Evolutionary conservation across 2,329 filamentous ascomycete species (phyloP), one percentile per base, ranked within the genome.

Genomic region (Aspergillus udagawae): DNA sequence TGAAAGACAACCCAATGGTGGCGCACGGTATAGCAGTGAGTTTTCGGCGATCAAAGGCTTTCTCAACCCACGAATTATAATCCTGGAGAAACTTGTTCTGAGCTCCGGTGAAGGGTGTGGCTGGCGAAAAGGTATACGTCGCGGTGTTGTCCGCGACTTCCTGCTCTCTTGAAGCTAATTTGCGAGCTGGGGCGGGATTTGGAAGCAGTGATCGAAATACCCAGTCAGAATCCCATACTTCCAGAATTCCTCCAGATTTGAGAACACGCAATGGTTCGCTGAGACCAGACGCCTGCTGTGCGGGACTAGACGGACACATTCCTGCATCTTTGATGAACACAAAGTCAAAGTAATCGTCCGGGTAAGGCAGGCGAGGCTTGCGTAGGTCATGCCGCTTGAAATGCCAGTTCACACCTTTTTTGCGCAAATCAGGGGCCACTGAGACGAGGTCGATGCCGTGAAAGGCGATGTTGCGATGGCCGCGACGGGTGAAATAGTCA

Each of bases 181-280:
- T 77, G 63, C 81, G 75, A 54, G 83, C 78, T 14, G 82, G 82
- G 2, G 87, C 86, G 1, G 89, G 85, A 70, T 94, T 90, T 2
- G 91, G 90, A 52, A 91, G 81, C 28, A 97, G 80, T 72, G 92
- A 92, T 64, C 92, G 88, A 62, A 96, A 85, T 12, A 88, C 83
- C 69, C 92, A 86, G 74, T 97, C 92, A 4, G 88, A 88, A 63
- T 96, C 92, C 92, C 92, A 97, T 17, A 95, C 81, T 70, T 97
- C 93, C 27, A 97, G 69, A 1, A 86, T 85, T 4, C 93, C 93
- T 17, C 90, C 91, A 0, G 89, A 87, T 63, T 83, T 86, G 38
- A 96, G 78, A 12, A 96, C 76, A 20, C 92, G 88, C 49, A 93
- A 77, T 60, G 87, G 88, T 69, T 97, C 91, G 62, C 90, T 88